phyloP scores from a whole-genome alignment of 345 rosid species.

The Camelina neglecta region DNA sequence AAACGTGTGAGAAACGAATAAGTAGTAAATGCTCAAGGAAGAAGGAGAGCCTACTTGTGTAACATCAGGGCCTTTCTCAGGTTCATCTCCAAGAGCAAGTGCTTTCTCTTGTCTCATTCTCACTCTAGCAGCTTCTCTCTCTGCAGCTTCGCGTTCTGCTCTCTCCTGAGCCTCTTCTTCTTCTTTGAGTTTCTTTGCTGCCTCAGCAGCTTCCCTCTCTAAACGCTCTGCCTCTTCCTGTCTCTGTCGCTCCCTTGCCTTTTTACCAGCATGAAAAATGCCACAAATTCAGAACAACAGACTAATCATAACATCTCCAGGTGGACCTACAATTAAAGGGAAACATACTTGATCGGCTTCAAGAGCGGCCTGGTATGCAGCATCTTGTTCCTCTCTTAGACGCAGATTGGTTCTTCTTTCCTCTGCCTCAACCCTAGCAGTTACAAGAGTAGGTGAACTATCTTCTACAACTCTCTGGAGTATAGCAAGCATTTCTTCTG shows the following conservation, averaged over 20 bases:
- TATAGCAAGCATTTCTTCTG: slow-evolving; percentile 73
- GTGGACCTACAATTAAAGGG: background rate
- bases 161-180: slow-evolving; percentile 90
- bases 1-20: background rate
- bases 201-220: slow-evolving; percentile 93
- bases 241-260: slow-evolving; percentile 91
- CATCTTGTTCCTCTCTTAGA: slow-evolving; percentile 98
- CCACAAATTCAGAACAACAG: background rate
- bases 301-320: background rate
- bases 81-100: slow-evolving; percentile 80
- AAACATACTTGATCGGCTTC: slow-evolving; percentile 93
- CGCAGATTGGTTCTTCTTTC: slow-evolving; percentile 84
- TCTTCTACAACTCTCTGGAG: slow-evolving; percentile 95
- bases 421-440: slow-evolving; percentile 92
- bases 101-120: slow-evolving; percentile 90
- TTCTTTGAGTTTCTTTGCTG: slow-evolving; percentile 82
- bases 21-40: slow-evolving; percentile 11
- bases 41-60: slow-evolving; percentile 66
- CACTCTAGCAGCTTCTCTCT: slow-evolving; percentile 77
- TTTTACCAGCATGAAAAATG: slow-evolving; percentile 8
- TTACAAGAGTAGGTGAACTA: slow-evolving; percentile 82
- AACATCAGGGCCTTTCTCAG: slow-evolving; percentile 85
- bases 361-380: slow-evolving; percentile 96
- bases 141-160: slow-evolving; percentile 86
- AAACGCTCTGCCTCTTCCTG: slow-evolving; percentile 85